Evolutionary conservation across 805 yeast genomes (phyloP), one percentile per base, ranked within the genome.

Genomic region (Yamadazyma insecticola): DNA sequence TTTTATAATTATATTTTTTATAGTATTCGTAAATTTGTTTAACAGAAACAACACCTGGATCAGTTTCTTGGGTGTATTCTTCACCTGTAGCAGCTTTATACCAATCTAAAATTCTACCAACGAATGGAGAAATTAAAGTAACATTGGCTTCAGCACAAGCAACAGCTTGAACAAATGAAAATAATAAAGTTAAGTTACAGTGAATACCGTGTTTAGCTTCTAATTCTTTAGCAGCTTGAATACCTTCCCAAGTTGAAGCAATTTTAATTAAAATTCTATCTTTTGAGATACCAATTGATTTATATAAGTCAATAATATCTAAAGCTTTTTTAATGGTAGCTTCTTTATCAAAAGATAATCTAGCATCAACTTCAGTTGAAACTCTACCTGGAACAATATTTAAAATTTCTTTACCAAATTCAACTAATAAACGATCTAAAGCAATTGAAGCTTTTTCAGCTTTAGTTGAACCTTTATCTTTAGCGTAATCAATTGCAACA

Each of bases 221-320:
- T 61, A 92, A 76, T 63, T 85, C 95, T 62, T 80, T 78, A 36
- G 99, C 98, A 50, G 98, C 99, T 67, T 86, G 96, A 63, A 92
- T 92, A 74, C 99, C 99, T 72, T 92, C 98, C 85, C 89, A 92
- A 45, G 98, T 92, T 39, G 97, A 83, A 41, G 98, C 98, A 47
- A 92, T 77, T 77, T 92, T 92, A 70, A 92, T 92, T 57, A 90
- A 76, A 43, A 92, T 76, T 64, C 97, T 78, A 44, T 89, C 96
- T 72, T 87, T 88, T 44, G 67, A 55, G 53, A 92, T 83, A 48
- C 97, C 97, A 51, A 74, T 73, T 37, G 77, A 70, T 70, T 87
- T 72, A 78, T 92, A 92, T 51, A 90, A 75, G 35, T 73, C 78
- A 52, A 92, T 92, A 71, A 92, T 76, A 59, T 88, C 81, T 43